A percentile compares a stretch with the other conserved stretches of the same genome.
These are phyloP conservation scores for Symbiodinium natans DNA, from an alignment of 73 alveolate genomes.

Conservation along the genomic window DNA sequence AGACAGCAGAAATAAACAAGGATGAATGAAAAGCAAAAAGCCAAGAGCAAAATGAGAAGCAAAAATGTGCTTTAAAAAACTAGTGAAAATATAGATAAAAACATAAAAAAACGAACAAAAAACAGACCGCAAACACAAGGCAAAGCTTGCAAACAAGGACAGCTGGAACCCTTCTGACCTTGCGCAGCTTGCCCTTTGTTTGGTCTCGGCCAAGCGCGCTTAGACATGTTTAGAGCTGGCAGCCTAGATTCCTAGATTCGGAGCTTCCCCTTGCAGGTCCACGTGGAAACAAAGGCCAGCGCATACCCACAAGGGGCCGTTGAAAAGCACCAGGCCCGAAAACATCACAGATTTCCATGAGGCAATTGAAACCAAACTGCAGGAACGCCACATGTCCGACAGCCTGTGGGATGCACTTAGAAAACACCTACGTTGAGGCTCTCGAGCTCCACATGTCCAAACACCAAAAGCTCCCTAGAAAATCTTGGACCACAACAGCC, in stretches of 20 bases:
- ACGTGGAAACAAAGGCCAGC: background rate
- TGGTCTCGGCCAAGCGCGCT: background rate
- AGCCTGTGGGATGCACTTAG: too few relatives aligned
- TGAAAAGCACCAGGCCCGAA: background rate
- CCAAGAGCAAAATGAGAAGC: background rate
- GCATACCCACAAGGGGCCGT: background rate
- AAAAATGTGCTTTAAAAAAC: background rate
- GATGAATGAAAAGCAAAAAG: too few relatives aligned
- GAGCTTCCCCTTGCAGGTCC: background rate
- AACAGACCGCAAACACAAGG: too few relatives aligned
- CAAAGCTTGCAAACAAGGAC: background rate
- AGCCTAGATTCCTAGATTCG: background rate
- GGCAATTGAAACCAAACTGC: background rate
- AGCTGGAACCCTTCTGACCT: background rate
- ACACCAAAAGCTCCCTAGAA: background rate
- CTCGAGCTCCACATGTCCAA: background rate
- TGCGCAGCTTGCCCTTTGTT: background rate
- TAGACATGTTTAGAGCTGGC: background rate
- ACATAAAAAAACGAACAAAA: background rate
- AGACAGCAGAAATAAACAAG: background rate
- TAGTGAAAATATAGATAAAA: background rate
- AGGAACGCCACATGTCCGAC: background rate
- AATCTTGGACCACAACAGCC: background rate
- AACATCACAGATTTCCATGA: background rate
- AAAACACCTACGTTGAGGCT: background rate